Conservation (phyloP, 1,284 basidiomycete genomes). For the Agaricales sp. region DNA sequence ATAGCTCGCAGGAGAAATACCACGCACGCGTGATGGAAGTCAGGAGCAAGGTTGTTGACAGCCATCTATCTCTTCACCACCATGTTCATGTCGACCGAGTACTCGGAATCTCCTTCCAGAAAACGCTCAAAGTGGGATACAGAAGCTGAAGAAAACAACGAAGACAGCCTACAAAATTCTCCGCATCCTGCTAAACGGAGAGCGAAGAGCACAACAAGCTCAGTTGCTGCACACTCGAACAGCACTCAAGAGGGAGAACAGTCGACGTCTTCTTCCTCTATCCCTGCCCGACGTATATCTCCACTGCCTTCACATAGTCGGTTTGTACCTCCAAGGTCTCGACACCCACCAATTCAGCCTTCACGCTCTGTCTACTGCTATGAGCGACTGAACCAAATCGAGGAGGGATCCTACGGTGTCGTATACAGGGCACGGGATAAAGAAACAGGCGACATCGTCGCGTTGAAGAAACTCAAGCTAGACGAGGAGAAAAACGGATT, state of each 20-base stretch:
- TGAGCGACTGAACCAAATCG: slow-evolving; percentile 94
- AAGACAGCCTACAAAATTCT: slow-evolving; percentile 18
- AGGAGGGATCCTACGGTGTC: slow-evolving; percentile 97
- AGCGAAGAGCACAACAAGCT: slow-evolving; percentile 23
- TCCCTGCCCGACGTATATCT: too few relatives aligned
- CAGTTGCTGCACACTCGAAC: slow-evolving; percentile 10
- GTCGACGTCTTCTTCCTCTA: slow-evolving; percentile 9
- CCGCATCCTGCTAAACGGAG: slow-evolving; percentile 36
- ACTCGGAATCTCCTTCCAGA: slow-evolving; percentile 31
- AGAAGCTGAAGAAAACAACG: slow-evolving; percentile 28
- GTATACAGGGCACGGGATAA: slow-evolving; percentile 95
- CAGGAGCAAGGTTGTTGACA: neutral
- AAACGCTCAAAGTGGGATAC: slow-evolving; percentile 70
- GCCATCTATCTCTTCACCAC: neutral
- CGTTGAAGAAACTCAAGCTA: slow-evolving; percentile 96
- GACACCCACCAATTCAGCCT: slow-evolving; percentile 67
- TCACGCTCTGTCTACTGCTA: slow-evolving; percentile 91
- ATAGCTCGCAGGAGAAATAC: neutral
- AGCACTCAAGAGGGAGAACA: slow-evolving; percentile 10
- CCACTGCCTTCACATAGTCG: slow-evolving; percentile 29
- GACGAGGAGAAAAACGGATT: slow-evolving; percentile 98
- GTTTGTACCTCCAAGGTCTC: slow-evolving; percentile 66
- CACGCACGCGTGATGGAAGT: neutral
- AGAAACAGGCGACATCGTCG: slow-evolving; percentile 89
- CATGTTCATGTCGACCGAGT: neutral